Evolutionary conservation across 2,329 filamentous ascomycete genomes (phyloP).

Genomic region (Whalleya microplaca): DNA sequence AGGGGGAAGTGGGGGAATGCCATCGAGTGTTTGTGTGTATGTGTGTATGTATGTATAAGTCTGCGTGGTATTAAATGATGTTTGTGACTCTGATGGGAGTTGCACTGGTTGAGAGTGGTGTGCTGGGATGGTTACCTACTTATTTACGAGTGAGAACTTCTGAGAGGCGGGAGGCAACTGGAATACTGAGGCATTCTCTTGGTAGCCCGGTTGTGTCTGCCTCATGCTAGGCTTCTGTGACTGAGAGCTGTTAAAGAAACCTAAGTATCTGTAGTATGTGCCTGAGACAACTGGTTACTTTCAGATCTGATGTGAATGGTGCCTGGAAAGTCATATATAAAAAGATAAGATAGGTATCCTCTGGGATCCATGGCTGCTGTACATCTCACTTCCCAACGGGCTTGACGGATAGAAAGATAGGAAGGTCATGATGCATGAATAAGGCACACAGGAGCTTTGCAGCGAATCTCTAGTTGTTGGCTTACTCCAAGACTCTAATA

Average conservation of each 20-base stretch:
- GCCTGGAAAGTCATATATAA: neutral
- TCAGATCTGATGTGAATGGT: no score
- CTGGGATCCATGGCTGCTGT: no score
- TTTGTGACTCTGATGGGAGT: neutral
- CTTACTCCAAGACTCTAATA: slow-evolving; percentile 31
- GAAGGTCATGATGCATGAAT: neutral
- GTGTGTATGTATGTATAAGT: neutral
- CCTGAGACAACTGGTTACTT: neutral
- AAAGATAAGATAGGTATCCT: neutral
- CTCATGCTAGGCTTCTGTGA: neutral
- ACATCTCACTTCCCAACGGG: no score
- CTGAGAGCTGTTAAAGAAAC: neutral
- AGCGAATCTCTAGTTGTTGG: slow-evolving; percentile 30
- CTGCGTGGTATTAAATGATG: no score
- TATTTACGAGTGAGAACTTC: neutral
- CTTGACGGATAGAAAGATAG: neutral
- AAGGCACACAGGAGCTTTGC: slow-evolving; percentile 2
- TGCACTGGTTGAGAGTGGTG: neutral
- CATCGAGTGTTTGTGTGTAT: no score
- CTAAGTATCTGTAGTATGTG: neutral
- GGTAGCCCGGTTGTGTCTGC: neutral
- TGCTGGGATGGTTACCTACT: neutral
- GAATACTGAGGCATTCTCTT: neutral
- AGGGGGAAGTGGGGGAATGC: slow-evolving; percentile 2
- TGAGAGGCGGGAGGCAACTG: neutral